phyloP scores from a whole-genome alignment of 2,329 filamentous ascomycete genomes.

The Cryphonectria parasitica region DNA sequence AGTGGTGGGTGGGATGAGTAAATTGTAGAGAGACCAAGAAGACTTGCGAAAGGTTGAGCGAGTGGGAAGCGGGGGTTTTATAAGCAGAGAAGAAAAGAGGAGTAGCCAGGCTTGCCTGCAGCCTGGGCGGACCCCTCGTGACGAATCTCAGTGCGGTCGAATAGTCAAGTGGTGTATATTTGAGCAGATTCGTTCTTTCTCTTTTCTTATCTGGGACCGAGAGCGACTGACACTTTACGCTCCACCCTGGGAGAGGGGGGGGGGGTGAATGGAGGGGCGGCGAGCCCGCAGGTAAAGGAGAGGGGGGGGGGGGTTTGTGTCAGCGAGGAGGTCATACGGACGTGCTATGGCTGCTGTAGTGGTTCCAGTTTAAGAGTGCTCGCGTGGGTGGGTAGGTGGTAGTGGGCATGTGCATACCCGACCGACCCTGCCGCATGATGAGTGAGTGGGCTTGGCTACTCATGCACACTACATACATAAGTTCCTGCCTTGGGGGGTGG shows the following conservation, averaged over 20 bases:
- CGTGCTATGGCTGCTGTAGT: neutral
- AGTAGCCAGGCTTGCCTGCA: neutral
- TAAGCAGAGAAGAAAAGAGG: neutral
- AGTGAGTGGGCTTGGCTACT: neutral
- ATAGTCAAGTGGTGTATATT: neutral
- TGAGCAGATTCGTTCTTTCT: neutral
- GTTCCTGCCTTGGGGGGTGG: neutral
- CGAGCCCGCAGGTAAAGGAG: conserved; percentile 11
- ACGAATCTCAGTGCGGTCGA: neutral
- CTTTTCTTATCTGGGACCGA: neutral
- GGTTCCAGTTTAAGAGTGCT: neutral
- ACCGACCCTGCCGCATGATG: neutral
- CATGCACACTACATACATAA: neutral
- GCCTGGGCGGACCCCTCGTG: neutral
- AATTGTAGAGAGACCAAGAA: neutral
- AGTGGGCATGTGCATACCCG: neutral
- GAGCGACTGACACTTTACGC: conserved; percentile 1
- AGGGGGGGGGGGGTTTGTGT: neutral
- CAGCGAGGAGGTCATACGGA: conserved; percentile 21
- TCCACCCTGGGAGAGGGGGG: neutral
- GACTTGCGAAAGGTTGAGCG: neutral
- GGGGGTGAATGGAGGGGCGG: neutral
- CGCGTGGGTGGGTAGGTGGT: neutral
- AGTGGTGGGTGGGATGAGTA: neutral
- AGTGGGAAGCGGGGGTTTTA: conserved; percentile 14